Evolutionary conservation across 192 early-diverging fungal genomes (phyloP), one percentile per base, ranked within the genome.

Genomic region (Tieghemiomyces parasiticus): DNA sequence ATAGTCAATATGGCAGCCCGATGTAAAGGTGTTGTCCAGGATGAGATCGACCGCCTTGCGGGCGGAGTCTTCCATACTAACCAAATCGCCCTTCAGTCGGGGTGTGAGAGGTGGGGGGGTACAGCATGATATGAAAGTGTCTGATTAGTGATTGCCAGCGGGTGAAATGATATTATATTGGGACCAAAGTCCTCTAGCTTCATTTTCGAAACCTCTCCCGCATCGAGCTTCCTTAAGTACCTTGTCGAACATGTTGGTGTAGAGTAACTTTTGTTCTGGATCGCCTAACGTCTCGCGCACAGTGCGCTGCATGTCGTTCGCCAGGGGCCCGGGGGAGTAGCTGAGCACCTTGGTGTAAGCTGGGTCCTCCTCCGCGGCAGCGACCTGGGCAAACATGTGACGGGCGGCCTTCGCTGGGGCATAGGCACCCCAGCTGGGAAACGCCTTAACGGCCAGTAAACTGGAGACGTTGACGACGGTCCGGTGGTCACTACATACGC

Each of bases 321-420:
- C 87, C 53, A 94, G 67, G 32, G 91, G 91, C 16, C 91, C 91
- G 1, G 91, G 91, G 2, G 91, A 88, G 70, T 94, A 94, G 61
- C 74, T 89, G 38, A 94, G 71, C 16, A 82, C 77, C 58, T 82
- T 78, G 46, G 85, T 67, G 35, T 74, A 62, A 30, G 58, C 69
- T 44, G 54, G 65, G 51, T 64, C 68, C 42, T 88, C 64, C 62
- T 93, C 91, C 13, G 68, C n/a, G 16, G 88, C 90, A 2, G 87
- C 73, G 0, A 84, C 79, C 24, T 75, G 60, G 32, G 88, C 66
- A 29, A 87, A 70, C 75, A 82, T 79, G 60, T 94, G 86, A 20
- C 92, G 78, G 0, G 89, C 92, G 14, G 90, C 88, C 68, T 92
- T 91, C 16, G 76, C 78, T 0, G 83, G 72, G 4, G 83, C 79